phyloP scores from a whole-genome alignment of 805 yeast genomes.

The Helenozyma baotianmanensis region DNA sequence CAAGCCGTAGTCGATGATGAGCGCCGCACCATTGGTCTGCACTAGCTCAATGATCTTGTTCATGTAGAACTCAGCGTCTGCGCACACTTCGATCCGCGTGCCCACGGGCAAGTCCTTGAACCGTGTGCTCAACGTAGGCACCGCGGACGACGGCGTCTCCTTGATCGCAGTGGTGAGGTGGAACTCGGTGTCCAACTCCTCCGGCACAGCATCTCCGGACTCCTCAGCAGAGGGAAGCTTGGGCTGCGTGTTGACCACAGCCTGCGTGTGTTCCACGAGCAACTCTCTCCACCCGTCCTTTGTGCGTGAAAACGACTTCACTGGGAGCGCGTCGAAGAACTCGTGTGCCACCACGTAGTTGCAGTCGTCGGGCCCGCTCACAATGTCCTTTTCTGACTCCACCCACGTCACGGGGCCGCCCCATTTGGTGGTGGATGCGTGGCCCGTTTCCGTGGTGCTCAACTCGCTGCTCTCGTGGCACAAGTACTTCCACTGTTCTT shows the following conservation, averaged over 20 bases:
- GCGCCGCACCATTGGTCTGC: conserved; percentile 56
- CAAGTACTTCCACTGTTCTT: conserved; percentile 48
- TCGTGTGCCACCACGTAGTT: conserved; percentile 79
- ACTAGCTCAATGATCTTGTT: conserved; percentile 47
- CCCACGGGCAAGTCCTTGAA: conserved; percentile 50
- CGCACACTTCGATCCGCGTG: conserved; percentile 66
- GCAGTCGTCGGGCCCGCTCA: conserved; percentile 24
- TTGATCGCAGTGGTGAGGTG: conserved; percentile 53
- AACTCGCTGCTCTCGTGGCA: conserved; percentile 30
- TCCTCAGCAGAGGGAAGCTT: conserved; percentile 18
- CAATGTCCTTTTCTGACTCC: conserved; percentile 50
- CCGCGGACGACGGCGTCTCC: conserved; percentile 57
- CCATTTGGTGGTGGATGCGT: conserved; percentile 44
- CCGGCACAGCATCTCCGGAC: conserved; percentile 1
- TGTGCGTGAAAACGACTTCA: conserved; percentile 60
- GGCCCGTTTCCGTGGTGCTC: conserved; percentile 26
- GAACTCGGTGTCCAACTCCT: conserved; percentile 34
- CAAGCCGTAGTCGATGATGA: conserved; percentile 78
- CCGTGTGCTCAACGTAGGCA: conserved; percentile 50
- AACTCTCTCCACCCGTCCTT: conserved; percentile 76
- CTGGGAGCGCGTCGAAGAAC: conserved; percentile 83
- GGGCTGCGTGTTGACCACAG: conserved; percentile 32
- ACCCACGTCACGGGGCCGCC: conserved; percentile 55
- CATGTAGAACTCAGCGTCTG: conserved; percentile 62
- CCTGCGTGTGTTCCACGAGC: conserved; percentile 53